Evolutionary conservation across 2,329 filamentous ascomycete species (phyloP).

Genomic region (Lojkania enalia): DNA sequence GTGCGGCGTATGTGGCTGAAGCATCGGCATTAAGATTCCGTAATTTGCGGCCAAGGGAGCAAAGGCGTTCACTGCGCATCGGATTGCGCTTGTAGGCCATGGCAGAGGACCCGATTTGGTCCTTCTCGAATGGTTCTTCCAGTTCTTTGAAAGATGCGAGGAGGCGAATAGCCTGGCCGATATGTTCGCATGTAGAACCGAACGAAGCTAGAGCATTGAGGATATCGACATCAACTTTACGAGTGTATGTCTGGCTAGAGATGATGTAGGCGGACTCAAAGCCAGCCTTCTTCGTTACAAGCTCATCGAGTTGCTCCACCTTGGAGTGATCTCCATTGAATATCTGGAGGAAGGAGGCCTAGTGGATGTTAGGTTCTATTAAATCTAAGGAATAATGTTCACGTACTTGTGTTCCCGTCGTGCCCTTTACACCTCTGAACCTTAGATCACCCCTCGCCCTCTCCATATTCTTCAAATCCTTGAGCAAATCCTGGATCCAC

Average conservation of each 20-base stretch:
- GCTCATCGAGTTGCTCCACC: slow-evolving; percentile 64
- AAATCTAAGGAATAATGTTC: neutral
- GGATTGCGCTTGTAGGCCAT: slow-evolving; percentile 68
- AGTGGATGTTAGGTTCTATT: slow-evolving; percentile 1
- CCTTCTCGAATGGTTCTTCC: slow-evolving; percentile 80
- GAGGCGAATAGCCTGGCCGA: slow-evolving; percentile 74
- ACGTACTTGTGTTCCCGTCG: slow-evolving; percentile 46
- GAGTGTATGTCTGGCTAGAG: slow-evolving; percentile 73
- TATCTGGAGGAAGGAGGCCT: slow-evolving; percentile 75
- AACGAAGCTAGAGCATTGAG: slow-evolving; percentile 79
- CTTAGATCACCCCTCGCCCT: slow-evolving; percentile 67
- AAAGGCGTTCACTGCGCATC: slow-evolving; percentile 64
- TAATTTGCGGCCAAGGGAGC: slow-evolving; percentile 60
- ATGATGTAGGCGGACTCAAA: slow-evolving; percentile 65
- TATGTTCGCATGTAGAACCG: slow-evolving; percentile 76
- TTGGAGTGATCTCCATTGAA: slow-evolving; percentile 64
- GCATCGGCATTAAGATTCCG: slow-evolving; percentile 59
- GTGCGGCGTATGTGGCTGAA: slow-evolving; percentile 68
- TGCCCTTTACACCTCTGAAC: slow-evolving; percentile 67
- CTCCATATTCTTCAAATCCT: slow-evolving; percentile 76
- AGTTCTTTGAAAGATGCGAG: slow-evolving; percentile 78
- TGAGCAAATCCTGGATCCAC: slow-evolving; percentile 75
- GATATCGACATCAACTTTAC: slow-evolving; percentile 82
- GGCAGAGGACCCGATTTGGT: slow-evolving; percentile 57
- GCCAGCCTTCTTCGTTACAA: slow-evolving; percentile 68